Evolutionary conservation across 306 rosid genomes (phyloP), one percentile per base, ranked within the genome.

Genomic region (Sicyos edulis): DNA sequence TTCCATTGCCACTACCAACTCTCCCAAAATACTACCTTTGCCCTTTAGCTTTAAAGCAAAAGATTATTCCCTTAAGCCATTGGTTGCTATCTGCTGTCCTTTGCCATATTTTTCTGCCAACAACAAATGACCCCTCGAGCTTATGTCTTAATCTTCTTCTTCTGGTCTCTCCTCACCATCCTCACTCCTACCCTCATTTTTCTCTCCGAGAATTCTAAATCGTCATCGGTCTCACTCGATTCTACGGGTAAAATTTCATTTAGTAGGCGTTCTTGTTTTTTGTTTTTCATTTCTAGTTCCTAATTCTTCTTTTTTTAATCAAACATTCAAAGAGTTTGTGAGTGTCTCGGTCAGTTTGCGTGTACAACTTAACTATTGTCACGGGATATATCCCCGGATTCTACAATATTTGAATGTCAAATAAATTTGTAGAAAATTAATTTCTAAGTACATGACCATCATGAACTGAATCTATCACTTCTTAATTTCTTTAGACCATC

Each of bases 151-250:
- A 92, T 88, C 82, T 86, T 88, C 80, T 62, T 85, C 77, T 88
- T 85, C 76, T 92, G 96, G 97, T 89, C 95, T 71, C 47, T 86
- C 34, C 92, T 92, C 52, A 81, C 92, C 22, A 76, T 92, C 78
- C 66, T 92, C 84, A 89, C 96, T 32, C 97, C 97, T 0, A 84
- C 92, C 14, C 95, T 92, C 4, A 70, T 88, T 71, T 69, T 81
- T 54, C 80, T 88, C 74, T 86, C 96, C 5, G 96, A 92, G 80
- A 88, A 79, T 72, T 82, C 96, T 9, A 90, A 88, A 65, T 74
- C 75, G 1, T 76, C 80, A 47, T 66, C 54, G 50, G 1, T 13
- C 24, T 29, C 12, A 0, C 17, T 42, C 10, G 67, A 78, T 21
- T 69, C 63, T 20, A 58, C 63, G 17, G 85, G 88, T 84, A 71